These are phyloP conservation scores for Phytophthora lateralis DNA, from an alignment of 352 stramenopile genomes.

Conservation along the genomic window DNA sequence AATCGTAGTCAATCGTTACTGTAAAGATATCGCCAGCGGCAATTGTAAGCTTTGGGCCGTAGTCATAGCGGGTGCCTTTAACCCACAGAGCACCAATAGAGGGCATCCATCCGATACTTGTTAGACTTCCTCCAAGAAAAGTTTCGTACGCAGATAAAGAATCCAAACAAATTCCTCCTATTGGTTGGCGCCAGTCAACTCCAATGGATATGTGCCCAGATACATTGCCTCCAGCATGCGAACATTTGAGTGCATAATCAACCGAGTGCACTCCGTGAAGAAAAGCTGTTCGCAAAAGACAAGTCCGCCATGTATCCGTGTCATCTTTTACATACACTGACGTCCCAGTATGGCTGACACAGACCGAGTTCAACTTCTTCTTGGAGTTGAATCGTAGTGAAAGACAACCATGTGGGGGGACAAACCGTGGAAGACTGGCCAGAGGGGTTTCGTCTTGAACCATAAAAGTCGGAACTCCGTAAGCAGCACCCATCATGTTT, in stretches of 20 bases:
- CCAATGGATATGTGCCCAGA: conserved; percentile 83
- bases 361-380: conserved; percentile 60
- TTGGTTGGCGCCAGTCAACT: conserved; percentile 57
- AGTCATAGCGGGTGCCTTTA: conserved; percentile 55
- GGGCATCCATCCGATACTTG: conserved; percentile 86
- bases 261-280: conserved; percentile 74
- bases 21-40: conserved; percentile 75
- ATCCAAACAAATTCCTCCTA: conserved; percentile 1
- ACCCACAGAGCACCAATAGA: conserved; percentile 81
- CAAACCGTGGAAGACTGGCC: conserved; percentile 63
- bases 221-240: conserved; percentile 56
- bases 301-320: conserved; percentile 65
- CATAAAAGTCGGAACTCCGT: conserved; percentile 86
- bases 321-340: conserved; percentile 62
- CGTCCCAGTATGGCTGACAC: conserved; percentile 76
- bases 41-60: conserved; percentile 52
- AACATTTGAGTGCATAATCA: conserved; percentile 83
- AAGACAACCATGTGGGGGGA: conserved; percentile 58
- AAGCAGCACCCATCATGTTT: conserved; percentile 83
- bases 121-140: conserved; percentile 54
- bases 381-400: conserved; percentile 71
- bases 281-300: conserved; percentile 63
- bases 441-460: conserved; percentile 80
- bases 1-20: conserved; percentile 75
- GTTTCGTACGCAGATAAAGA: conserved; percentile 28